Percentiles rank a stretch among this genome's conserved stretches.
Conservation (phyloP, 2,329 filamentous ascomycete species). For the Trichoderma hamatum region DNA sequence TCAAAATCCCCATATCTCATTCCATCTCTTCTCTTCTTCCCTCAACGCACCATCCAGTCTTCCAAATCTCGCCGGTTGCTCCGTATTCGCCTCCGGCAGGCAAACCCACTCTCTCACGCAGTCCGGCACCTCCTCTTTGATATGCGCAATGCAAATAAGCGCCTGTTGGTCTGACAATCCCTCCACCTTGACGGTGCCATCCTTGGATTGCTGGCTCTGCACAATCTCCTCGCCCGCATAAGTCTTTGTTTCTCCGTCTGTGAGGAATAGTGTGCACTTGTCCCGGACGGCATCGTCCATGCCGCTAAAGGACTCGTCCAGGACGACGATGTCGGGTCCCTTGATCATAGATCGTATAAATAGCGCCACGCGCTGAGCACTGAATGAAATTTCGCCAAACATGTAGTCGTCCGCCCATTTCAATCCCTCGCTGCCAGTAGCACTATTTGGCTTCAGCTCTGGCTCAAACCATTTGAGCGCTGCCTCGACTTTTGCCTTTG, state of each 20-base stretch:
- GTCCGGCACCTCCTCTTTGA: conserved; percentile 85
- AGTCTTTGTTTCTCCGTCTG: conserved; percentile 59
- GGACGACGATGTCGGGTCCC: conserved; percentile 76
- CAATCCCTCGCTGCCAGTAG: conserved; percentile 38
- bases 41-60: conserved; percentile 63
- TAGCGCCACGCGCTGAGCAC: conserved; percentile 79
- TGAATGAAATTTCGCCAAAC: conserved; percentile 78
- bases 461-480: conserved; percentile 75
- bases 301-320: conserved; percentile 87
- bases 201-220: conserved; percentile 50
- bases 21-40: conserved; percentile 61
- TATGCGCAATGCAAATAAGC: conserved; percentile 88
- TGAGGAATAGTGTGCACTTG: conserved; percentile 82
- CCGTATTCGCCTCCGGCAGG: conserved; percentile 73
- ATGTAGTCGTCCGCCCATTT: conserved; percentile 68
- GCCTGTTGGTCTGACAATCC: conserved; percentile 75
- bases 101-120: conserved; percentile 84
- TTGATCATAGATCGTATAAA: conserved; percentile 83
- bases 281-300: conserved; percentile 83
- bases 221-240: conserved; percentile 44
- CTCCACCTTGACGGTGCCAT: conserved; percentile 53
- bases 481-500: conserved; percentile 65
- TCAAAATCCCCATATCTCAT: conserved; percentile 62
- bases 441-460: conserved; percentile 67
- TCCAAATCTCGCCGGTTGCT: conserved; percentile 64